phyloP scores from a whole-genome alignment of 2,329 filamentous ascomycete species.

The Hymenoscyphus occultus region DNA sequence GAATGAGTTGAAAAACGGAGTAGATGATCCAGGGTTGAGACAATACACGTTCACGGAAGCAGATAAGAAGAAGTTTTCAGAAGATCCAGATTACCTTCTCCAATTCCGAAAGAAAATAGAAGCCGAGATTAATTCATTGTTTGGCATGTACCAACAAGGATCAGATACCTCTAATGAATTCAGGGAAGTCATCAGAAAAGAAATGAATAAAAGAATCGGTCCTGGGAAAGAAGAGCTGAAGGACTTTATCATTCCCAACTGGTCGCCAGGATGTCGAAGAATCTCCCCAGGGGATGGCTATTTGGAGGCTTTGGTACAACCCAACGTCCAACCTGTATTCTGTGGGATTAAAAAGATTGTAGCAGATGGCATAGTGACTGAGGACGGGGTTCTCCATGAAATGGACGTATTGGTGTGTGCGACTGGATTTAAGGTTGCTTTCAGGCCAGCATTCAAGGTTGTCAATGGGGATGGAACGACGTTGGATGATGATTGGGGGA shows the following conservation, averaged over 20 bases:
- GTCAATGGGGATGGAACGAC: constrained; percentile 29
- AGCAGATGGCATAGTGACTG: constrained; percentile 43
- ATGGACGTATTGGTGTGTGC: constrained; percentile 40
- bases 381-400: constrained; percentile 37
- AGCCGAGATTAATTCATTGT: constrained; percentile 42
- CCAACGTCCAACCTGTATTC: constrained; percentile 44
- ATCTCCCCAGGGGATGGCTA: constrained; percentile 43
- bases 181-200: constrained; percentile 41
- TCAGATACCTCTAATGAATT: constrained; percentile 41
- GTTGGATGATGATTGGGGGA: constrained; percentile 25
- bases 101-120: constrained; percentile 44
- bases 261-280: constrained; percentile 43
- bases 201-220: constrained; percentile 44
- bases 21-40: constrained; percentile 37
- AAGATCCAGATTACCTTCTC: constrained; percentile 42
- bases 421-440: constrained; percentile 36
- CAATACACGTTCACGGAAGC: constrained; percentile 39
- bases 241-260: constrained; percentile 42
- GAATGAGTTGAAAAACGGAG: constrained; percentile 20
- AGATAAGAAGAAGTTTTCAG: constrained; percentile 40
- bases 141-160: constrained; percentile 43
- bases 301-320: constrained; percentile 41
- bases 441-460: constrained; percentile 31
- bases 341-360: constrained; percentile 38
- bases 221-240: constrained; percentile 43